Percentiles rank a stretch among this genome's conserved stretches.
Evolutionary conservation across 2,329 filamentous ascomycete genomes (phyloP).

Genomic region (Ophiocordyceps robertsii): DNA sequence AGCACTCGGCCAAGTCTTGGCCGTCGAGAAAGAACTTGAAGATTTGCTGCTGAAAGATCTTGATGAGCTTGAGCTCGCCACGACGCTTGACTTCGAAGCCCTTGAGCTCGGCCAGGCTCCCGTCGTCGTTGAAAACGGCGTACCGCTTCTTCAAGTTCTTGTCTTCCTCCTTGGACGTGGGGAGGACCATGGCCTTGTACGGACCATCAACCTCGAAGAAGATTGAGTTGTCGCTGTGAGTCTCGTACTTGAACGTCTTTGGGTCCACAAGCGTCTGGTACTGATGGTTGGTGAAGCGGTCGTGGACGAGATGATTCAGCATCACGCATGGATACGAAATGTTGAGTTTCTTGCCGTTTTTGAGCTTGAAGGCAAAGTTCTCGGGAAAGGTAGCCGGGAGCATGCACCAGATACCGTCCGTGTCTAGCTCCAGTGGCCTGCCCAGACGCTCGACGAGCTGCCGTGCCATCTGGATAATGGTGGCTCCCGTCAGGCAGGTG

Average conservation of each 20-base stretch:
- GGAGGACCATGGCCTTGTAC: constrained; percentile 93
- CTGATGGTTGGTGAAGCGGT: constrained; percentile 89
- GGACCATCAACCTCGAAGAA: constrained; percentile 99
- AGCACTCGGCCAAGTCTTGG: constrained; percentile 74
- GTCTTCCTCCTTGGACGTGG: constrained; percentile 96
- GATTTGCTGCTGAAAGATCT: constrained; percentile 98
- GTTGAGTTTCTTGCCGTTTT: constrained; percentile 90
- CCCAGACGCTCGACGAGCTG: constrained; percentile 89
- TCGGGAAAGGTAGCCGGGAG: constrained; percentile 91
- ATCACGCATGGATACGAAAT: constrained; percentile 98
- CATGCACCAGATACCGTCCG: constrained; percentile 99
- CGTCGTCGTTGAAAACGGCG: constrained; percentile 97
- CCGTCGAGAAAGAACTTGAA: constrained; percentile 99
- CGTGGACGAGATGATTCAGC: constrained; percentile 95
- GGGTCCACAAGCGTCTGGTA: constrained; percentile 82
- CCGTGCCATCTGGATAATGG: constrained; percentile 92
- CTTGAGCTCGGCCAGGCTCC: constrained; percentile 87
- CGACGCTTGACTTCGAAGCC: constrained; percentile 95
- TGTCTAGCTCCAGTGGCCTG: constrained; percentile 85
- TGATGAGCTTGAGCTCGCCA: constrained; percentile 97
- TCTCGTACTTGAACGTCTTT: constrained; percentile 78
- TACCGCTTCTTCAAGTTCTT: constrained; percentile 99
- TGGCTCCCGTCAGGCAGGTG: constrained; percentile 89
- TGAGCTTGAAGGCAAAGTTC: constrained; percentile 87
- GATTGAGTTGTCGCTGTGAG: constrained; percentile 96